phyloP scores from a whole-genome alignment of 768 basidiomycete genomes.

The Suillus clintonianus region DNA sequence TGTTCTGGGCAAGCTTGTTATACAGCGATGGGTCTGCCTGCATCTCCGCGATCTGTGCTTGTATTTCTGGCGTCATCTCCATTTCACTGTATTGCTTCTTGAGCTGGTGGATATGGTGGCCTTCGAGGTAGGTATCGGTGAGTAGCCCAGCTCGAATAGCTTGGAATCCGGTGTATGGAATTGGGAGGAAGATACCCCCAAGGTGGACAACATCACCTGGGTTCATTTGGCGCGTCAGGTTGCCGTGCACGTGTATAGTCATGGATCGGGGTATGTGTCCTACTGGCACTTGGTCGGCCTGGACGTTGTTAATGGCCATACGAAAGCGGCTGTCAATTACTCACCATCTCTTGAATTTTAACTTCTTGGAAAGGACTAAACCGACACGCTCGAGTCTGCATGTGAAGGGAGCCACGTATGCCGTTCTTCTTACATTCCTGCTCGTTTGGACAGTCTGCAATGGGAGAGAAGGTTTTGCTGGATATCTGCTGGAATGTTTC shows the following conservation, averaged over 20 bases:
- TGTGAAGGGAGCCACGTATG: constrained; percentile 88
- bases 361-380: constrained; percentile 99
- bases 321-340: constrained; percentile 10
- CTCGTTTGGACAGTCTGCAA: constrained; percentile 85
- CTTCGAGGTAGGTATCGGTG: constrained; percentile 96
- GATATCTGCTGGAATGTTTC: constrained; percentile 99
- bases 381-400: constrained; percentile 97
- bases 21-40: constrained; percentile 80
- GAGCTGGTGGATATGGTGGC: constrained; percentile 86
- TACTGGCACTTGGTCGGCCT: constrained; percentile 99
- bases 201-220: constrained; percentile 96
- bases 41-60: constrained; percentile 66
- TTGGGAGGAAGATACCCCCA: constrained; percentile 95
- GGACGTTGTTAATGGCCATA: constrained; percentile 12
- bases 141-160: constrained; percentile 95
- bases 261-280: constrained; percentile 98
- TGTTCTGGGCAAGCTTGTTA: constrained; percentile 84
- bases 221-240: constrained; percentile 85
- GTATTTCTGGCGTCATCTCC: constrained; percentile 87
- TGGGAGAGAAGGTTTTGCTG: constrained; percentile 86
- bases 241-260: constrained; percentile 94
- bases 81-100: constrained; percentile 98
- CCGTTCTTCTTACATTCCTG: constrained; percentile 85
- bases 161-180: constrained; percentile 97
- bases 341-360: constrained; percentile 98